phyloP scores from a whole-genome alignment of 106 monocot genomes.

The Dendrobium officinale region DNA sequence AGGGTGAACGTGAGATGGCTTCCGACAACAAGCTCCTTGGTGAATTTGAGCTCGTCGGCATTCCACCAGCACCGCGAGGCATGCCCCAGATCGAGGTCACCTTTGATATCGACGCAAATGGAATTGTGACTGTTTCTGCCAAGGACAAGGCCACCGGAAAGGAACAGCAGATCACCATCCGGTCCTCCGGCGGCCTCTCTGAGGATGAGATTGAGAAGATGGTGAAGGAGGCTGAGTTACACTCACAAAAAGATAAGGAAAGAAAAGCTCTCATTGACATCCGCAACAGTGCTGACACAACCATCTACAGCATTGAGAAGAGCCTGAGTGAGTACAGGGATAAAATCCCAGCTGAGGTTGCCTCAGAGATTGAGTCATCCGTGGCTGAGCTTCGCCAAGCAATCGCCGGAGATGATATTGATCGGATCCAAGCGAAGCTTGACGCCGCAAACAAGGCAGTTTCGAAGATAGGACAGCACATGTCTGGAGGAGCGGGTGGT shows the following conservation, averaged over 20 bases:
- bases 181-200: slow-evolving; percentile 58
- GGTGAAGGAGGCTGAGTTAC: slow-evolving; percentile 61
- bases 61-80: slow-evolving; percentile 62
- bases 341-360: slow-evolving; percentile 55
- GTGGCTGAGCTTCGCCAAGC: slow-evolving; percentile 44
- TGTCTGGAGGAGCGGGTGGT: slow-evolving; percentile 34
- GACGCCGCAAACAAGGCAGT: slow-evolving; percentile 52
- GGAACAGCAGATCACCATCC: slow-evolving; percentile 64
- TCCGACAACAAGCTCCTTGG: slow-evolving; percentile 64
- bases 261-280: slow-evolving; percentile 56
- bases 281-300: slow-evolving; percentile 44
- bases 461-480: slow-evolving; percentile 60
- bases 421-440: slow-evolving; percentile 42
- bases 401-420: slow-evolving; percentile 35
- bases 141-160: slow-evolving; percentile 68
- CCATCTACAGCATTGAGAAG: slow-evolving; percentile 61
- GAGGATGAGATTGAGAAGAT: slow-evolving; percentile 67
- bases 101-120: slow-evolving; percentile 71
- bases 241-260: slow-evolving; percentile 55
- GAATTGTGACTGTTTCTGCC: slow-evolving; percentile 60
- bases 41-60: slow-evolving; percentile 58
- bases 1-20: slow-evolving; percentile 77
- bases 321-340: slow-evolving; percentile 59
- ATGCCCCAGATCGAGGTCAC: slow-evolving; percentile 69
- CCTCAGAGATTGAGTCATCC: slow-evolving; percentile 46